Evolutionary conservation across 148 eudicot genomes (phyloP).

Genomic region (Fagopyrum homotropicum): DNA sequence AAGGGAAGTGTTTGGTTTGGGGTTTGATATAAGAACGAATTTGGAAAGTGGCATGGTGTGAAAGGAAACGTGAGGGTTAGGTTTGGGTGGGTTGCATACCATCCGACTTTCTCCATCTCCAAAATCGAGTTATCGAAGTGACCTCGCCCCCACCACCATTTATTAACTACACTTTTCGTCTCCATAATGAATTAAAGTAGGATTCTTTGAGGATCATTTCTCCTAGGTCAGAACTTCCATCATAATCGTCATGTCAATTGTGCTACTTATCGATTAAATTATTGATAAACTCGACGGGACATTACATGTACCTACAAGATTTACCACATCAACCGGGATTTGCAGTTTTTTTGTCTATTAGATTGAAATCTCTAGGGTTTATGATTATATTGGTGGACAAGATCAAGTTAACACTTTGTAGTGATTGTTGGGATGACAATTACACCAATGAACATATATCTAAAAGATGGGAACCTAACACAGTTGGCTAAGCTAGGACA

Average conservation of each 20-base stretch:
- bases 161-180: background rate
- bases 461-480: no score
- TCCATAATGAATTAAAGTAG: background rate
- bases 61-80: slow-evolving; percentile 1
- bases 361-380: no score
- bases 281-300: background rate
- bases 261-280: background rate
- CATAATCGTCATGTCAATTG: background rate
- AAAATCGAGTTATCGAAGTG: background rate
- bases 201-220: background rate
- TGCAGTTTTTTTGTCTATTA: background rate
- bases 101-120: background rate
- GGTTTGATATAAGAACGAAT: background rate
- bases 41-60: background rate
- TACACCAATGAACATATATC: no score
- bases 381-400: no score
- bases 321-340: background rate
- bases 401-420: no score
- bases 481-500: no score
- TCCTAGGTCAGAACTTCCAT: background rate
- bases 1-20: background rate
- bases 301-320: background rate
- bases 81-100: background rate
- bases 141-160: background rate
- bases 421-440: no score